Conservation (phyloP, 2,329 filamentous ascomycete genomes). For the Neurospora sp. region DNA sequence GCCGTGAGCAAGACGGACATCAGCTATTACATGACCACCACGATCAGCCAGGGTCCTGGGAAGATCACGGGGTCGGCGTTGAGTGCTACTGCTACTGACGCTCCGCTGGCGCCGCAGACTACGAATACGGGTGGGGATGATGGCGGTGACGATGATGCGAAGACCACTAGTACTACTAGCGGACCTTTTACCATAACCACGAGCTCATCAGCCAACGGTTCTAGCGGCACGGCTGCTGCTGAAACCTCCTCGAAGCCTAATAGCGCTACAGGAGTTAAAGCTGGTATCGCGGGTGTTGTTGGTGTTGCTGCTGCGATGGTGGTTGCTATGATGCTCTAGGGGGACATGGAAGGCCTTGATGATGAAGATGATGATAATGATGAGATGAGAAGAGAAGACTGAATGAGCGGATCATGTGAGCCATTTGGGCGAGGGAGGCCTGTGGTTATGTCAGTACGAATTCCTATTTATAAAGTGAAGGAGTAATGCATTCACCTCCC, state of each 20-base stretch:
- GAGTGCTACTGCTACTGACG: conserved; percentile 22
- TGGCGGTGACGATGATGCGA: not conserved
- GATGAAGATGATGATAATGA: not conserved
- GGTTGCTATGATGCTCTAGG: not conserved
- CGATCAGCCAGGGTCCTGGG: conserved; percentile 28
- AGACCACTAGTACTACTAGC: not conserved
- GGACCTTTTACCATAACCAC: not conserved
- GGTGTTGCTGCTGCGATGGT: not conserved
- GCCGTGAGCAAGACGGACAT: conserved; percentile 29
- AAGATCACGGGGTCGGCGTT: conserved; percentile 31
- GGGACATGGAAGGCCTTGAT: not conserved
- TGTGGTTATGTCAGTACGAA: not conserved
- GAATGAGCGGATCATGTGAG: not conserved
- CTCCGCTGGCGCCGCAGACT: conserved; percentile 5
- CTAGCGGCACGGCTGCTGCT: not conserved
- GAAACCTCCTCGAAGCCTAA: not conserved
- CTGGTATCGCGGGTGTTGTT: not conserved
- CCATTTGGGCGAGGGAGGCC: not conserved
- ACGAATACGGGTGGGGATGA: not conserved
- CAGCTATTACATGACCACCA: conserved; percentile 33
- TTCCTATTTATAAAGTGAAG: not conserved
- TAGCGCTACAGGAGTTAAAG: not conserved
- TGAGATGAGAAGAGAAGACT: not conserved
- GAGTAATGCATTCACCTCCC: not conserved
- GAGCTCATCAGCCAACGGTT: not conserved